Percentiles rank a stretch among this genome's conserved stretches.
Evolutionary conservation across 1,284 basidiomycete genomes (phyloP).

Genomic region (Ustilago nuda): DNA sequence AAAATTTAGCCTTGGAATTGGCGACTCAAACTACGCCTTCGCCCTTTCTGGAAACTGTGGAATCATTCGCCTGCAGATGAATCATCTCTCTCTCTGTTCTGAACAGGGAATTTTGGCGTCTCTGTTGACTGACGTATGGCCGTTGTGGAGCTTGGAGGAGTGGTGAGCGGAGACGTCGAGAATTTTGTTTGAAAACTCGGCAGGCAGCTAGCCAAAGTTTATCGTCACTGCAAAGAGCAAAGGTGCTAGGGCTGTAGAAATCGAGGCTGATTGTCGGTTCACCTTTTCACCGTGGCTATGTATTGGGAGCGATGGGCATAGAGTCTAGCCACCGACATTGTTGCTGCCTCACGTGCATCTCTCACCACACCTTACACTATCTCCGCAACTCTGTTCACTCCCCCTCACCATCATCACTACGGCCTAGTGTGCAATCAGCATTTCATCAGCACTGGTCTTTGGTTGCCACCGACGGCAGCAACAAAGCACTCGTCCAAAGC

Average conservation of each 20-base stretch:
- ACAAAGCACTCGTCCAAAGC: background rate
- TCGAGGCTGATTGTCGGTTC: background rate
- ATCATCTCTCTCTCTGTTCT: background rate
- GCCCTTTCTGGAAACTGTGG: background rate
- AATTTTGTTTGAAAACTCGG: constrained; percentile 6
- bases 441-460: background rate
- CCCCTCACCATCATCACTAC: background rate
- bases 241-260: background rate
- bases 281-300: constrained; percentile 11
- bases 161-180: constrained; percentile 20
- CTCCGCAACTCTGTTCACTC: background rate
- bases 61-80: constrained; percentile 10
- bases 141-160: background rate
- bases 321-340: background rate
- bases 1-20: background rate
- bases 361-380: background rate
- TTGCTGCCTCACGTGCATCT: background rate
- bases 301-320: background rate
- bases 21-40: background rate
- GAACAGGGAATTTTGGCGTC: background rate
- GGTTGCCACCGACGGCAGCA: constrained; percentile 6
- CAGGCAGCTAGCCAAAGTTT: background rate
- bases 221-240: background rate
- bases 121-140: constrained; percentile 23
- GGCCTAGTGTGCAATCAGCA: background rate